phyloP scores from a whole-genome alignment of 2,329 filamentous ascomycete species.

The Blastomyces silverae region DNA sequence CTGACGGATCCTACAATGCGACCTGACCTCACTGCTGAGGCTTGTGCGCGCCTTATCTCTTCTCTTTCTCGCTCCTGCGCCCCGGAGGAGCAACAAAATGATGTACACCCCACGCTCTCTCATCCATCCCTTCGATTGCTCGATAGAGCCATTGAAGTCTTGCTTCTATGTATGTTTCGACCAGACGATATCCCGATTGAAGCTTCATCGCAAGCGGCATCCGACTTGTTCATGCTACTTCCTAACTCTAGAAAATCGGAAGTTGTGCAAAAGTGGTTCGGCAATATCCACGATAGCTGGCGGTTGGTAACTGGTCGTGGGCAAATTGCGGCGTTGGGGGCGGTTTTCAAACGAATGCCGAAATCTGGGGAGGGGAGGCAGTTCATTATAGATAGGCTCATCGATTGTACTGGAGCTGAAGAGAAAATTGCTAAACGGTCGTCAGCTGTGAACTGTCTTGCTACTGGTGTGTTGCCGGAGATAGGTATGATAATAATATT shows the following conservation, averaged over 20 bases:
- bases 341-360: slow-evolving; percentile 34
- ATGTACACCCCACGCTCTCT: slow-evolving; percentile 6
- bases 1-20: slow-evolving; percentile 36
- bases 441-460: slow-evolving; percentile 36
- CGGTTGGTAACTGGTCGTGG: slow-evolving; percentile 38
- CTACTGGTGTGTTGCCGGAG: slow-evolving; percentile 34
- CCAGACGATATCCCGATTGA: slow-evolving; percentile 38
- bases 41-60: slow-evolving; percentile 34
- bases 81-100: slow-evolving; percentile 11
- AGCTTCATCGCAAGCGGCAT: slow-evolving; percentile 37
- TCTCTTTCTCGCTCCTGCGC: slow-evolving; percentile 31
- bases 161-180: slow-evolving; percentile 38
- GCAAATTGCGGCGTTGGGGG: slow-evolving; percentile 40
- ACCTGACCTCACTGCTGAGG: slow-evolving; percentile 40
- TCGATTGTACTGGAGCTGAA: slow-evolving; percentile 33
- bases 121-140: slow-evolving; percentile 25
- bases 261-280: slow-evolving; percentile 37
- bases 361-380: slow-evolving; percentile 24
- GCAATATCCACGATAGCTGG: slow-evolving; percentile 33
- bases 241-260: slow-evolving; percentile 28
- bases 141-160: slow-evolving; percentile 29
- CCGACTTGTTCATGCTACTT: slow-evolving; percentile 37
- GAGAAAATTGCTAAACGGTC: slow-evolving; percentile 40
- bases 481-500: slow-evolving; percentile 28
- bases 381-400: slow-evolving; percentile 31